Evolutionary conservation across 2,329 filamentous ascomycete genomes (phyloP).

Genomic region (Colletotrichum zoysiae): DNA sequence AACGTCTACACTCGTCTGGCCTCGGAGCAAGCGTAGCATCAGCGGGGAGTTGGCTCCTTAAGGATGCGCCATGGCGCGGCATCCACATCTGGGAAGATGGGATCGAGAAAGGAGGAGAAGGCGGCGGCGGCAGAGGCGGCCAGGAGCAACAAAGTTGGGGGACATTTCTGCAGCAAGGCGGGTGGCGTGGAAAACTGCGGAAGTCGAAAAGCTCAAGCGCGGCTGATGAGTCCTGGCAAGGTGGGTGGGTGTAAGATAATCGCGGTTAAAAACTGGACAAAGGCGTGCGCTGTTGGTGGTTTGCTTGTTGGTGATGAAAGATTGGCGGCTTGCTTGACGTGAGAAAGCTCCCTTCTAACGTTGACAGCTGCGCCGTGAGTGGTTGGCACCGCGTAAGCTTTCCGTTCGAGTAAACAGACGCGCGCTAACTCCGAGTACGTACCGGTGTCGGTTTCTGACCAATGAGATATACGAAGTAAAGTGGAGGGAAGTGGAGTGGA

Average conservation of each 20-base stretch:
- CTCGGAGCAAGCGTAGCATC: slow-evolving; percentile 9
- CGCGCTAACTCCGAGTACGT: slow-evolving; percentile 23
- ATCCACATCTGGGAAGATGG: slow-evolving; percentile 24
- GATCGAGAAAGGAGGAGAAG: slow-evolving; percentile 16
- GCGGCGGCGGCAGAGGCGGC: neutral
- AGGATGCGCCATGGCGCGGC: slow-evolving; percentile 9
- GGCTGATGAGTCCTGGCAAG: slow-evolving; percentile 1
- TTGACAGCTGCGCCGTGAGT: slow-evolving; percentile 22
- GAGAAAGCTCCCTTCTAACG: slow-evolving; percentile 4
- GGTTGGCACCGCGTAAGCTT: slow-evolving; percentile 33
- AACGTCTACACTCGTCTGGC: slow-evolving; percentile 2
- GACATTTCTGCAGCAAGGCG: slow-evolving; percentile 26
- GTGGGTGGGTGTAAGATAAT: slow-evolving; percentile 26
- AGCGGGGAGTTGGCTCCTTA: slow-evolving; percentile 4
- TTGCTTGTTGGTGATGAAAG: slow-evolving; percentile 26
- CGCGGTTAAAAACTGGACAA: slow-evolving; percentile 25
- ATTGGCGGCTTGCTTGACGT: slow-evolving; percentile 31
- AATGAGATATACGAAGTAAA: neutral
- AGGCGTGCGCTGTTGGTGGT: slow-evolving; percentile 1
- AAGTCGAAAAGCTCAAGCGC: neutral
- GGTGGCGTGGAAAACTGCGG: slow-evolving; percentile 23
- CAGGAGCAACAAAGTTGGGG: slow-evolving; percentile 28
- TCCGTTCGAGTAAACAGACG: slow-evolving; percentile 22
- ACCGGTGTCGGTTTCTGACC: slow-evolving; percentile 2
- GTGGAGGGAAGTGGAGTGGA: slow-evolving; percentile 7